These are phyloP conservation scores for Zhuliangozyma parablackwelliae DNA, from an alignment of 1,139 yeast genomes.

Conservation along the genomic window DNA sequence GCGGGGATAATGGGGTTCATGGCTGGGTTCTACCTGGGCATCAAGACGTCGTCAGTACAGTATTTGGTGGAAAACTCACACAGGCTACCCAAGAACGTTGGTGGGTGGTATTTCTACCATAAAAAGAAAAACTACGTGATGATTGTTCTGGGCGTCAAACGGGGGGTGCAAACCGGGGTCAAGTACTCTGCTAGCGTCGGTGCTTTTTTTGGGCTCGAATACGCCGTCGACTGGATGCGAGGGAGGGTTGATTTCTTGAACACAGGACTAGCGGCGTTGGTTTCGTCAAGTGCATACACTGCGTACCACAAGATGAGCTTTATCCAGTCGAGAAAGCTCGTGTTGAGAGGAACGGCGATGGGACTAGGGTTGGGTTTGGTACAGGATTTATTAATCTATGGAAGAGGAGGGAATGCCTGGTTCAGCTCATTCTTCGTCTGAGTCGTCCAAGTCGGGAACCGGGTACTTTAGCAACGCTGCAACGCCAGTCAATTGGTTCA, in stretches of 20 bases:
- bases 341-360: slow-evolving; percentile 50
- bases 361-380: slow-evolving; percentile 60
- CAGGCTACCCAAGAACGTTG: slow-evolving; percentile 69
- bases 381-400: slow-evolving; percentile 58
- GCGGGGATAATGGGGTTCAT: slow-evolving; percentile 55
- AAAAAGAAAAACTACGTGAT: slow-evolving; percentile 79
- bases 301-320: slow-evolving; percentile 39
- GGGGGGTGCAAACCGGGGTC: slow-evolving; percentile 39
- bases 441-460: slow-evolving; percentile 76
- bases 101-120: slow-evolving; percentile 89
- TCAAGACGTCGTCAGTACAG: slow-evolving; percentile 50
- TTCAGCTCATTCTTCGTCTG: slow-evolving; percentile 34
- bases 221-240: slow-evolving; percentile 49
- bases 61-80: slow-evolving; percentile 82
- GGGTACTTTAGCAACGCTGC: slow-evolving; percentile 87
- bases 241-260: slow-evolving; percentile 53
- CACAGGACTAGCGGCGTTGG: slow-evolving; percentile 53
- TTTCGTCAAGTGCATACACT: slow-evolving; percentile 37
- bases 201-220: slow-evolving; percentile 59
- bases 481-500: slow-evolving; percentile 85
- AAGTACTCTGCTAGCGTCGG: slow-evolving; percentile 48
- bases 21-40: slow-evolving; percentile 63
- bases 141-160: slow-evolving; percentile 48
- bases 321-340: slow-evolving; percentile 44
- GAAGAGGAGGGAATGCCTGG: slow-evolving; percentile 64